These are phyloP conservation scores for Phytophthora ohioensis DNA, from an alignment of 352 stramenopile species.

Conservation along the genomic window DNA sequence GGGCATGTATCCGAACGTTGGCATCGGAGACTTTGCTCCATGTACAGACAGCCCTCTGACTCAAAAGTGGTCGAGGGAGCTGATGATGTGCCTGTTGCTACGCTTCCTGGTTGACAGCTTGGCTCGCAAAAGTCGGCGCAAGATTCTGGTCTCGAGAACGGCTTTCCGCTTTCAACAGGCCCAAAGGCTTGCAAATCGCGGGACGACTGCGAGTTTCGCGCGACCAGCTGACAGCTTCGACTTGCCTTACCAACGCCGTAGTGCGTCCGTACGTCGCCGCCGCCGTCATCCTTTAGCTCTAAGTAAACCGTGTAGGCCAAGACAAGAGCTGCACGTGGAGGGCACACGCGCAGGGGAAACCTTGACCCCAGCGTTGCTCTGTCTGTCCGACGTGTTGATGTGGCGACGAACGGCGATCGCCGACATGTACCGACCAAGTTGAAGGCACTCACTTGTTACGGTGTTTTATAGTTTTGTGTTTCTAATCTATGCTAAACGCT, in stretches of 20 bases:
- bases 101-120: slow-evolving; percentile 39
- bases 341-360: slow-evolving; percentile 1
- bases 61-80: neutral
- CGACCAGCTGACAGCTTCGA: slow-evolving; percentile 26
- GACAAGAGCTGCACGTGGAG: slow-evolving; percentile 17
- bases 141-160: slow-evolving; percentile 32
- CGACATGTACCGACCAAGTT: neutral
- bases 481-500: slow-evolving; percentile 30
- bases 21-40: neutral
- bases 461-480: slow-evolving; percentile 13
- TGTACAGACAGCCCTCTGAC: neutral
- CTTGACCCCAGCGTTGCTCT: slow-evolving; percentile 19
- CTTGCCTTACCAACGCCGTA: slow-evolving; percentile 18
- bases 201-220: slow-evolving; percentile 6
- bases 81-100: slow-evolving; percentile 18
- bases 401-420: slow-evolving; percentile 1
- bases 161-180: neutral
- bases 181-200: slow-evolving; percentile 28
- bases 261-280: slow-evolving; percentile 25
- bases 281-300: slow-evolving; percentile 10
- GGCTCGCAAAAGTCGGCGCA: slow-evolving; percentile 21
- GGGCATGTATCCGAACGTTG: neutral
- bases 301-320: neutral
- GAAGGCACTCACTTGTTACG: slow-evolving; percentile 23
- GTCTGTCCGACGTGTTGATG: slow-evolving; percentile 12